Conservation (phyloP, 352 stramenopile genomes). For the Pythium myriotylum region DNA sequence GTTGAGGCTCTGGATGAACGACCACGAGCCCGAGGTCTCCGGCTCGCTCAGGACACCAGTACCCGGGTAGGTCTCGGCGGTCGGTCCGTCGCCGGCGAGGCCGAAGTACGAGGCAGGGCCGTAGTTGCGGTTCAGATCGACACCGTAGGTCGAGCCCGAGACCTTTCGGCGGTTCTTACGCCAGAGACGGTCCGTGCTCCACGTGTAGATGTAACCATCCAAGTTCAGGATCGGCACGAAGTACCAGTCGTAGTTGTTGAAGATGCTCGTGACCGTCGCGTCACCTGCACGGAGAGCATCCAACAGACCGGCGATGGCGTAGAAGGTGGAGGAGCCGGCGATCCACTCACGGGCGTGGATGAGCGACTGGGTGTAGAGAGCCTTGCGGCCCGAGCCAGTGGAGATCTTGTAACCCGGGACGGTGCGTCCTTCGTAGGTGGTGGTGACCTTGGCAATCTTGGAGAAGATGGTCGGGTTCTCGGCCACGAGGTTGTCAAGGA, state of each 20-base stretch:
- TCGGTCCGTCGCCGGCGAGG: neutral
- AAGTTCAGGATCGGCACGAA: constrained; percentile 20
- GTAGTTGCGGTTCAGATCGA: constrained; percentile 38
- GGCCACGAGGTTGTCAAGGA: constrained; percentile 25
- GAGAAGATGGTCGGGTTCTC: constrained; percentile 27
- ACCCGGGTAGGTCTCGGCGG: constrained; percentile 26
- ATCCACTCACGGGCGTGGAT: constrained; percentile 36
- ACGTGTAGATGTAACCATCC: constrained; percentile 20
- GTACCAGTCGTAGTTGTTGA: constrained; percentile 27
- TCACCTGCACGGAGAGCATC: constrained; percentile 21
- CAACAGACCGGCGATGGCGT: constrained; percentile 27
- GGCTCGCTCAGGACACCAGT: constrained; percentile 26
- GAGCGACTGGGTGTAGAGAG: constrained; percentile 29
- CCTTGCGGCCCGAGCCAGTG: constrained; percentile 17
- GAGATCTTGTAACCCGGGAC: constrained; percentile 34
- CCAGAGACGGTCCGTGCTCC: constrained; percentile 18
- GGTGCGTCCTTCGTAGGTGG: constrained; percentile 16
- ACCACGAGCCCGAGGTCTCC: constrained; percentile 23
- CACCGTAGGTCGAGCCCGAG: constrained; percentile 9
- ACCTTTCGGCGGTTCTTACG: constrained; percentile 31
- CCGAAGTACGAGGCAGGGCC: constrained; percentile 22
- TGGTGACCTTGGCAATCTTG: constrained; percentile 30
- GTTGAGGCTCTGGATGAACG: constrained; percentile 20
- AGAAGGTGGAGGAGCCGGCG: constrained; percentile 27
- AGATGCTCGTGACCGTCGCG: constrained; percentile 14